Conservation (phyloP, 192 early-diverging fungal genomes). For the Tieghemiomyces parasiticus region DNA sequence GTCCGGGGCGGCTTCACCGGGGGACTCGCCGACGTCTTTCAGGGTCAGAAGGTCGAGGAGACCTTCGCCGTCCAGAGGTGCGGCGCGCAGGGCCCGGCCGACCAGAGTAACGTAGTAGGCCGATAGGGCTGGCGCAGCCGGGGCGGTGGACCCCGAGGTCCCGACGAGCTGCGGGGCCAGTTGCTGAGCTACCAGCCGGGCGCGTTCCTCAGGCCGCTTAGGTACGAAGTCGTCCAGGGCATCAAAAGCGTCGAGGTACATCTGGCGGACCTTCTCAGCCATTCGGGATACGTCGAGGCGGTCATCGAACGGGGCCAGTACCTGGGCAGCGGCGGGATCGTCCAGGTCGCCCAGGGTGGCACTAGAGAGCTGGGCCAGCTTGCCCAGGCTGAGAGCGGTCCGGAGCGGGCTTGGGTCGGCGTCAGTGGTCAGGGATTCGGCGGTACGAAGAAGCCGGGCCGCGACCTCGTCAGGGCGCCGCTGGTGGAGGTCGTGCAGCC, state of each 20-base stretch:
- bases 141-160: too few relatives aligned
- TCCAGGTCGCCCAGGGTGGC: not conserved
- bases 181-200: not conserved
- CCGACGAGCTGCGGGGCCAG: not conserved
- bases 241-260: not conserved
- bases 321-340: not conserved
- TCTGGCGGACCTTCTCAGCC: not conserved
- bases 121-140: not conserved
- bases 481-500: conserved; percentile 7
- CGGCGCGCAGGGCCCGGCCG: not conserved
- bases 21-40: not conserved
- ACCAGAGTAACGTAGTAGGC: not conserved
- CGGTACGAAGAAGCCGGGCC: not conserved
- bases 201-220: not conserved
- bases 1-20: not conserved
- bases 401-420: too few relatives aligned
- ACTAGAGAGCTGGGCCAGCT: not conserved
- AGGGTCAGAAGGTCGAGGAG: conserved; percentile 3
- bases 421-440: not conserved
- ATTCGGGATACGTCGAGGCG: conserved; percentile 1
- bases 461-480: not conserved
- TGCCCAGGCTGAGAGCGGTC: not conserved
- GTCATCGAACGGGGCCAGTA: not conserved
- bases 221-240: not conserved
- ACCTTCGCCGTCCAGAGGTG: not conserved